Base-by-base conservation (phyloP, 164 flowering plant genomes). In the Magnolia changhungtana region DNA sequence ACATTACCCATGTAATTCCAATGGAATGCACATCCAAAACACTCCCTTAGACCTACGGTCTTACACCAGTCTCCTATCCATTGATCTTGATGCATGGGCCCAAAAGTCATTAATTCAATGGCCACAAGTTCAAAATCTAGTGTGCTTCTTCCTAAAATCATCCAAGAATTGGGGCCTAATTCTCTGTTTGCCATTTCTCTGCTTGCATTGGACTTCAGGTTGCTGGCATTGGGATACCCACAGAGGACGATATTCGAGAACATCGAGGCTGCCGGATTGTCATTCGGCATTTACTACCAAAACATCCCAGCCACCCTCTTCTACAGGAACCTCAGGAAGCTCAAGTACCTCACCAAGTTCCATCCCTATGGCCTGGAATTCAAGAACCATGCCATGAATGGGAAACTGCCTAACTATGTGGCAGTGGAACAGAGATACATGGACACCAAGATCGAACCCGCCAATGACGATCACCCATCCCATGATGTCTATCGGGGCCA, bases 391-490 rank as follows among this genome's bases (percentile, higher is more conserved):
- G 95, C 96, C 1, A 71, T 52, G 73, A 61, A 73, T 0, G 98
- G 97, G 63, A 91, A 87, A 80, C 84, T 95, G 21, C 97, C 98
- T 24, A 77, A 73, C 29, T 95, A 95, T 75, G 87, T 74, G 8
- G 98, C 93, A 83, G 84, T 95, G 76, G 98, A 95, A 88, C 98
- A 90, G 86, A 85, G 97, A 72, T 95, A 90, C 87, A 72, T 84
- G 82, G 98, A 93, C 80, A 49, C 79, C 2, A 86, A 84, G 71
- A 0, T 61, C 50, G 72, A 31, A 29, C 97, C 98, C 7, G 98
- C 91, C 3, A 93, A 88, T 85, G 98, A 95, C 77, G 98, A 95
- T 69, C 98, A 95, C 71, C 98, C 98, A 14, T 93, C 98, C 50
- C 98, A 95, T 77, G 98, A 95, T 67, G 98, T 95, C 51, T 88